Evolutionary conservation across 148 eudicot genomes (phyloP).

Genomic region (Diospyros kaki): DNA sequence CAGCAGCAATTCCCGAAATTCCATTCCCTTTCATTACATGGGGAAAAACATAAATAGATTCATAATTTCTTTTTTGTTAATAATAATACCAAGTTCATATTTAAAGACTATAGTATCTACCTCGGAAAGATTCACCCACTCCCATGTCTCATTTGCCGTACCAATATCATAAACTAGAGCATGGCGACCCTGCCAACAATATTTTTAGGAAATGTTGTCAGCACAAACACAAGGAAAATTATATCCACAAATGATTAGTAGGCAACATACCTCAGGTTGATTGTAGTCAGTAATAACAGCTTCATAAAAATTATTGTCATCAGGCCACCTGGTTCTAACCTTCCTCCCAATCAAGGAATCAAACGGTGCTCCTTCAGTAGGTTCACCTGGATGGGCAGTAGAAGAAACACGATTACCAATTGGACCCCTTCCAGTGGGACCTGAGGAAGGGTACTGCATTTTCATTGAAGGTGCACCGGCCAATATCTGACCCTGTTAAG

Average conservation of each 20-base stretch:
- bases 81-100: background rate
- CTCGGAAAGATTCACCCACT: conserved; percentile 24
- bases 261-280: conserved; percentile 34
- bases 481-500: conserved; percentile 19
- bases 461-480: conserved; percentile 33
- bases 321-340: conserved; percentile 68
- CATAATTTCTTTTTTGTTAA: no score
- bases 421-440: conserved; percentile 40
- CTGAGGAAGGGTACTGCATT: conserved; percentile 30
- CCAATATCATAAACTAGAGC: conserved; percentile 18
- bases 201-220: background rate
- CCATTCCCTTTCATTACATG: background rate
- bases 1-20: background rate
- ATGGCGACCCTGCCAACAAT: conserved; percentile 13
- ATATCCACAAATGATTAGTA: background rate
- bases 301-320: conserved; percentile 60
- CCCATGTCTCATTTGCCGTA: conserved; percentile 21
- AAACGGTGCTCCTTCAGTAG: conserved; percentile 31
- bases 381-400: conserved; percentile 28
- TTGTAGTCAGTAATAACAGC: conserved; percentile 49
- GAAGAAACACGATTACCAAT: conserved; percentile 33
- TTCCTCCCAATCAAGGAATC: conserved; percentile 48
- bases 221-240: background rate
- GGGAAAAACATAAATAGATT: no score
- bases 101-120: conserved; percentile 5